A percentile compares a stretch with the other conserved stretches of the same genome.
phyloP scores from a whole-genome alignment of 176 grass and related monocot species.

The Raddia guianensis region DNA sequence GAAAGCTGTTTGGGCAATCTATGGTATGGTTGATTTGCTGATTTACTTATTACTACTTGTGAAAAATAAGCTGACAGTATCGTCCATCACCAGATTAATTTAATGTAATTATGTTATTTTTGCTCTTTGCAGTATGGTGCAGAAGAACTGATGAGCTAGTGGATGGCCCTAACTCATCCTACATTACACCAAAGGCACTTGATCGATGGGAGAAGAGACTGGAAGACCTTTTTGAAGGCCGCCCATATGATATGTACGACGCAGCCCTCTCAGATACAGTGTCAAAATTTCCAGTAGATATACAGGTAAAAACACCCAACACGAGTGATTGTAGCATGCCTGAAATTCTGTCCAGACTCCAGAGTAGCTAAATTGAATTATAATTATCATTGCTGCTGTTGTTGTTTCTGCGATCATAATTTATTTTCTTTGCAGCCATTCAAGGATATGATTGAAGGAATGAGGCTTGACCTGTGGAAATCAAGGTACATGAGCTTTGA shows the following conservation, averaged over 20 bases:
- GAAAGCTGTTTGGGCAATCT: conserved; percentile 94
- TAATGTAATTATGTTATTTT: not conserved
- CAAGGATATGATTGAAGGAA: conserved; percentile 96
- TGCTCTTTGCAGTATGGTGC: conserved; percentile 71
- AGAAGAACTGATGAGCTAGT: conserved; percentile 98
- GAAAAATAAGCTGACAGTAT: not conserved
- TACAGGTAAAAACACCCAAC: conserved; percentile 60
- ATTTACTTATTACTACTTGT: not conserved
- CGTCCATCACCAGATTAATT: not conserved
- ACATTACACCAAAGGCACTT: conserved; percentile 83
- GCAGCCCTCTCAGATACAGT: conserved; percentile 78
- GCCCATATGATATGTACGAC: conserved; percentile 87
- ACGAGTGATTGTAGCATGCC: not conserved
- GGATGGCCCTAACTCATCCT: conserved; percentile 87
- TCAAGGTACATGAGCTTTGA: conserved; percentile 87
- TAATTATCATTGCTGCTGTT: not conserved
- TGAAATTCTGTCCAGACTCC: not conserved
- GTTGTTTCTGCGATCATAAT: not conserved
- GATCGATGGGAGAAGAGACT: conserved; percentile 86
- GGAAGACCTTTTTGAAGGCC: conserved; percentile 77
- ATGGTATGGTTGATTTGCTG: conserved; percentile 40
- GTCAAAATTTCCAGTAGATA: conserved; percentile 78
- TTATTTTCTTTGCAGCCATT: conserved; percentile 65
- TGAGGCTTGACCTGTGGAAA: conserved; percentile 92
- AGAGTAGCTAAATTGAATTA: not conserved